These are phyloP conservation scores for Xylariaceae sp. DNA, from an alignment of 2,329 filamentous ascomycete species.

Conservation along the genomic window DNA sequence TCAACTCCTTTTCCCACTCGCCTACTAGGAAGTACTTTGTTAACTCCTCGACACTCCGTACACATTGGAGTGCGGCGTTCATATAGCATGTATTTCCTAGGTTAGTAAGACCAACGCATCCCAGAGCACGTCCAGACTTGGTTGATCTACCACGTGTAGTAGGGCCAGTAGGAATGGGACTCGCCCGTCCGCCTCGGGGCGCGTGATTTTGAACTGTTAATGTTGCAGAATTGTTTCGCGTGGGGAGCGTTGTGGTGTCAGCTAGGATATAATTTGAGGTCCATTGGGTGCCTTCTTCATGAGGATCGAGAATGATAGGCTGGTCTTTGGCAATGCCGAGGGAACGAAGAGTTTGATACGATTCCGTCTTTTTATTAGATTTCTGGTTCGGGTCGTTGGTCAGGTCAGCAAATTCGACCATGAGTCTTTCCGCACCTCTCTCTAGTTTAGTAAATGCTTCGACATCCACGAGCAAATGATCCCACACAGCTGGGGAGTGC, in stretches of 20 bases:
- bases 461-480: slow-evolving; percentile 65
- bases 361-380: slow-evolving; percentile 71
- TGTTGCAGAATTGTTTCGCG: slow-evolving; percentile 43
- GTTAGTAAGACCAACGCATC: slow-evolving; percentile 85
- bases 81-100: slow-evolving; percentile 98
- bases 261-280: slow-evolving; percentile 57
- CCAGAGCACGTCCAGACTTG: slow-evolving; percentile 72
- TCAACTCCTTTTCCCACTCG: slow-evolving; percentile 80
- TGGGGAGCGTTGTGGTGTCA: slow-evolving; percentile 44
- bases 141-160: slow-evolving; percentile 75
- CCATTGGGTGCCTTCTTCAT: slow-evolving; percentile 64
- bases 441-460: slow-evolving; percentile 68
- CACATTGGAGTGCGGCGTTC: slow-evolving; percentile 96
- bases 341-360: slow-evolving; percentile 68
- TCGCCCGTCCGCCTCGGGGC: slow-evolving; percentile 71
- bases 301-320: slow-evolving; percentile 84
- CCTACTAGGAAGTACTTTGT: slow-evolving; percentile 86
- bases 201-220: slow-evolving; percentile 47
- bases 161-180: slow-evolving; percentile 64
- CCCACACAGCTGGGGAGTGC: slow-evolving; percentile 42
- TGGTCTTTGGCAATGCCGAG: slow-evolving; percentile 75
- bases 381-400: slow-evolving; percentile 62
- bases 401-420: slow-evolving; percentile 69
- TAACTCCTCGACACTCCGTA: slow-evolving; percentile 91
- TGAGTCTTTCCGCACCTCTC: slow-evolving; percentile 68